A percentile compares a stretch with the other conserved stretches of the same genome.
Evolutionary conservation across 2,329 filamentous ascomycete species (phyloP).

Genomic region (Ascochyta clinopodiicola): DNA sequence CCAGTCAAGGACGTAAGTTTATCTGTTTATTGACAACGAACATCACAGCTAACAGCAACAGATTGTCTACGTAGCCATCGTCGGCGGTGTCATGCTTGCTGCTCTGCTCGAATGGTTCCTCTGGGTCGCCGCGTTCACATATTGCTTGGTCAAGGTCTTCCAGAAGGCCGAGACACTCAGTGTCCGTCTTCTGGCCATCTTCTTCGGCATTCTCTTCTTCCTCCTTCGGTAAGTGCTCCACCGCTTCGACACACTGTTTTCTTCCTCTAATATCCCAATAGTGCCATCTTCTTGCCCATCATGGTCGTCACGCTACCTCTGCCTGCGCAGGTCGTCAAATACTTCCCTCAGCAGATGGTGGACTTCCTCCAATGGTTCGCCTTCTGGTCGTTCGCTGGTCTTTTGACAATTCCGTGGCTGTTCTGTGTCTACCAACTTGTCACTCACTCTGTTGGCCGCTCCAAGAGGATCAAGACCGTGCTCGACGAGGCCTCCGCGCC

Average conservation of each 20-base stretch:
- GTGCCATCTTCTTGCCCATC: constrained; percentile 85
- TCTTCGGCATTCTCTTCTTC: constrained; percentile 78
- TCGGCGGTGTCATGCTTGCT: constrained; percentile 81
- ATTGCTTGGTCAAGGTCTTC: constrained; percentile 88
- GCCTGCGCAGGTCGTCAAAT: constrained; percentile 71
- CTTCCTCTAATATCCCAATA: constrained; percentile 49
- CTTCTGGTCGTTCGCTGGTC: constrained; percentile 87
- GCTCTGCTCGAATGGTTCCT: constrained; percentile 93
- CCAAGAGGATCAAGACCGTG: constrained; percentile 80
- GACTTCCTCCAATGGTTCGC: constrained; percentile 87
- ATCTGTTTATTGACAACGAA: background rate
- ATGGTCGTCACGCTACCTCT: constrained; percentile 93
- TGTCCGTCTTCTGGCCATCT: constrained; percentile 75
- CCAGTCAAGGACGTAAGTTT: constrained; percentile 50
- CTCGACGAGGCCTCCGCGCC: constrained; percentile 86
- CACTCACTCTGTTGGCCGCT: constrained; percentile 82
- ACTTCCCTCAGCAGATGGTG: constrained; percentile 75
- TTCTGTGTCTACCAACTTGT: constrained; percentile 92
- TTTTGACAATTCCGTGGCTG: constrained; percentile 88
- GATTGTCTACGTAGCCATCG: constrained; percentile 84
- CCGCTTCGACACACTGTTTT: too few species aligned
- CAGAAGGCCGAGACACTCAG: constrained; percentile 89
- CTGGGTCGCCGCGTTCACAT: constrained; percentile 92
- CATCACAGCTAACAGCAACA: constrained; percentile 49
- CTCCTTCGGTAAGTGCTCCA: constrained; percentile 67